phyloP scores from a whole-genome alignment of 495 filamentous ascomycete species.

The Trichoderma asperelloides region DNA sequence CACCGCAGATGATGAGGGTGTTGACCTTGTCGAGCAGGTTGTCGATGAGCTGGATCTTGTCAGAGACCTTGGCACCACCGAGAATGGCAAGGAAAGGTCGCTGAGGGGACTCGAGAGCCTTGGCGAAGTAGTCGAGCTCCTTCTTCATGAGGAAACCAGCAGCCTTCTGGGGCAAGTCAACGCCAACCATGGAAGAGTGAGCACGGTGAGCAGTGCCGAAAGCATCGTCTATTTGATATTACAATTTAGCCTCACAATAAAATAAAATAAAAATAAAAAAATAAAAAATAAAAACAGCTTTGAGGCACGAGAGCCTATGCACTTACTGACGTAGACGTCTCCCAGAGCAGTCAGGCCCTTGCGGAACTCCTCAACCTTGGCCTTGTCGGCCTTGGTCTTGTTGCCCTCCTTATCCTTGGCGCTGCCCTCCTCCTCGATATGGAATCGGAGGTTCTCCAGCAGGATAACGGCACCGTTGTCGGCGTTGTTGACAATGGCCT shows the following conservation, averaged over 20 bases:
- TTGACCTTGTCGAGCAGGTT: slow-evolving; percentile 96
- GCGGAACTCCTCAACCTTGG: slow-evolving; percentile 83
- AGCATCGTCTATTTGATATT: slow-evolving; percentile 64
- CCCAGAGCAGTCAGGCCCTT: slow-evolving; percentile 90
- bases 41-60: slow-evolving; percentile 99
- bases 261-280: too few species aligned
- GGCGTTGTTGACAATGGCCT: slow-evolving; percentile 81
- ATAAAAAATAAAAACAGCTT: background rate
- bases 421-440: slow-evolving; percentile 94
- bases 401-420: slow-evolving; percentile 86
- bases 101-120: slow-evolving; percentile 87
- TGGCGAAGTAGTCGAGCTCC: slow-evolving; percentile 98
- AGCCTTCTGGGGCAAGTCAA: slow-evolving; percentile 90
- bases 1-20: slow-evolving; percentile 92
- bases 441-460: slow-evolving; percentile 96
- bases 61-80: slow-evolving; percentile 93
- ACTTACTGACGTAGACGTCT: slow-evolving; percentile 93
- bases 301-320: background rate
- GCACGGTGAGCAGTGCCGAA: slow-evolving; percentile 97
- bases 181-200: slow-evolving; percentile 98
- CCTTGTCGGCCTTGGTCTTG: slow-evolving; percentile 96
- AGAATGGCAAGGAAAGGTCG: slow-evolving; percentile 98
- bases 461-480: slow-evolving; percentile 77
- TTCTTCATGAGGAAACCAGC: slow-evolving; percentile 99
- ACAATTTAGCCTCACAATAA: background rate